Base-by-base conservation (phyloP, 1,139 yeast genomes). In the Yamadazyma blattariae region DNA sequence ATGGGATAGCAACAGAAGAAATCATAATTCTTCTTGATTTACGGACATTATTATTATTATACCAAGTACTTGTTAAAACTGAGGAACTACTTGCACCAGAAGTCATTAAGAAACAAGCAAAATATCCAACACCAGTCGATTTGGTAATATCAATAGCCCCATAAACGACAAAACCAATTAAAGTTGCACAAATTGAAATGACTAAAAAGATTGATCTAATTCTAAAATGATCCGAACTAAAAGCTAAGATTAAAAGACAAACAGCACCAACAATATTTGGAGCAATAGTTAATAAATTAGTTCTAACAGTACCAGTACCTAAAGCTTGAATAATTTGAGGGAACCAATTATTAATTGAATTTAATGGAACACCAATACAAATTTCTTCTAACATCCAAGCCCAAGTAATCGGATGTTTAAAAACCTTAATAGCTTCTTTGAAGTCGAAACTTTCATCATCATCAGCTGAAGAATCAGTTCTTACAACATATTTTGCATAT, bases 61-160 rank as follows among this genome's bases (percentile, higher is more conserved):
- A 71, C 77, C 77, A 71, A 1, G 76, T 65, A 1, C 74, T 68
- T 2, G 73, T 64, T 36, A 71, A 55, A 7, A 71, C 77, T 8
- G 61, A 56, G 1, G 62, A 56, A n/a, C 61, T 61, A 10, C 56
- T 46, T 13, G 61, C 58, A 21, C 64, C 64, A 21, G 59, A 54
- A 9, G 61, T 55, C 63, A 58, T 57, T 37, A 58, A 50, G 50
- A 58, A 58, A 34, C 64, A 58, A 2, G 61, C 50, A 64, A 70
- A 43, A 61, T 66, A 45, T 1, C 74, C 75, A 5, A 50, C 74
- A 5, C 69, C 74, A 21, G 61, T 35, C 37, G 69, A 61, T 1
- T 44, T 33, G 29, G 56, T 46, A 10, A 63, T 59, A 40, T 71
- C 76, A 37, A 70, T 59, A 34, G 67, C 64, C 3, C 73, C 74